Percentiles rank a stretch among this genome's conserved stretches.
Conservation (phyloP, 345 rosid species). For the Euphorbia lathyris region DNA sequence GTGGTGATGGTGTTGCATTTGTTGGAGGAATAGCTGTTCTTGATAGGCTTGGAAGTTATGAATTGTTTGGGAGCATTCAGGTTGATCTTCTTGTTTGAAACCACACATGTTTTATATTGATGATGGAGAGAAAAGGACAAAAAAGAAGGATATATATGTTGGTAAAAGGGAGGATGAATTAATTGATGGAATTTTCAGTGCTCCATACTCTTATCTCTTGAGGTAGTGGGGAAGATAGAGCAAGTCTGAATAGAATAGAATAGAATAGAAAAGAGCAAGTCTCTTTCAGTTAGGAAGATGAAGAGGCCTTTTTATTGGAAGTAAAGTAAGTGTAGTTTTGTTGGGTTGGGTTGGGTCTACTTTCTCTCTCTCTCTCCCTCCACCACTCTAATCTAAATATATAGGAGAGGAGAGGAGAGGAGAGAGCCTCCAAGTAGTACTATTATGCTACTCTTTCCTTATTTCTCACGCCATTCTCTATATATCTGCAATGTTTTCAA, state of each 20-base stretch:
- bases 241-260: background rate
- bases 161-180: background rate
- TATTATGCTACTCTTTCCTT: conserved; percentile 50
- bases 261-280: background rate
- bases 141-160: conserved; percentile 19
- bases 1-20: conserved; percentile 30
- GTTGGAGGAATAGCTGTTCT: conserved; percentile 56
- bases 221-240: conserved; percentile 15
- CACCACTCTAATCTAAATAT: conserved; percentile 41
- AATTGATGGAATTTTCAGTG: conserved; percentile 23
- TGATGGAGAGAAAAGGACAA: background rate
- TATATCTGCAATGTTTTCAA: no score
- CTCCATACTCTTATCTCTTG: conserved; percentile 13
- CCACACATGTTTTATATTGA: conserved; percentile 39
- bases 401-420: conserved; percentile 11
- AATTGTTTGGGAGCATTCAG: conserved; percentile 55
- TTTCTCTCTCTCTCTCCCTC: conserved; percentile 11
- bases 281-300: conserved; percentile 1
- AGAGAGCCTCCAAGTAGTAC: conserved; percentile 35
- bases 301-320: conserved; percentile 35
- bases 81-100: conserved; percentile 65
- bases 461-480: conserved; percentile 70
- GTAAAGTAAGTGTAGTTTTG: conserved; percentile 13
- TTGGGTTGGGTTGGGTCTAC: background rate
- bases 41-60: conserved; percentile 61